Evolutionary conservation across 257 asterid genomes (phyloP).

Genomic region (Petrea volubilis): DNA sequence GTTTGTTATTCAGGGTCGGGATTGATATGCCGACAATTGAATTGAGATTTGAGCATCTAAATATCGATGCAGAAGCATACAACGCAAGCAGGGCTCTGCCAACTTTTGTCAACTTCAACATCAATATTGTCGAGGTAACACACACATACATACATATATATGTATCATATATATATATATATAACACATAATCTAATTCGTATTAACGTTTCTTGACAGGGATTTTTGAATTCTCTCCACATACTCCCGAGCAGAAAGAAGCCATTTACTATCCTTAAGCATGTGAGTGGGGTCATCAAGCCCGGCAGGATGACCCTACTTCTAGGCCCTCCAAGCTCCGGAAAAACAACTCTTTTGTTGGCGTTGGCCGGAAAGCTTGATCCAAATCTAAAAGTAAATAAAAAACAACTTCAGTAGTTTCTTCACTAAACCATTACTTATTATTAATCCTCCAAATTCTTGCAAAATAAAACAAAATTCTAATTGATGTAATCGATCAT

Average conservation of each 20-base stretch:
- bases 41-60: conserved; percentile 52
- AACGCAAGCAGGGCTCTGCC: conserved; percentile 47
- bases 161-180: neutral
- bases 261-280: conserved; percentile 53
- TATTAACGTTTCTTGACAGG: conserved; percentile 23
- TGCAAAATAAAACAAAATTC: neutral
- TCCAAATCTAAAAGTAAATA: conserved; percentile 41
- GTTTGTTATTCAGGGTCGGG: conserved; percentile 44
- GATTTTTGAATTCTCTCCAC: conserved; percentile 36
- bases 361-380: conserved; percentile 80
- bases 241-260: conserved; percentile 51
- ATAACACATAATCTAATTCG: neutral
- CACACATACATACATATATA: too few relatives aligned
- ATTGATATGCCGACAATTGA: conserved; percentile 59
- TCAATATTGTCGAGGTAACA: conserved; percentile 43
- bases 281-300: conserved; percentile 65
- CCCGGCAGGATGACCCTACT: conserved; percentile 68
- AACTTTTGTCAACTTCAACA: conserved; percentile 48
- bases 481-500: neutral
- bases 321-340: conserved; percentile 72
- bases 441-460: too few relatives aligned
- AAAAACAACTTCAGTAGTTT: neutral
- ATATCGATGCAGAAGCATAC: conserved; percentile 43
- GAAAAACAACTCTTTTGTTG: conserved; percentile 51
- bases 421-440: neutral